Conservation (phyloP, 2,329 filamentous ascomycete species). For the Epicoccum nigrum region DNA sequence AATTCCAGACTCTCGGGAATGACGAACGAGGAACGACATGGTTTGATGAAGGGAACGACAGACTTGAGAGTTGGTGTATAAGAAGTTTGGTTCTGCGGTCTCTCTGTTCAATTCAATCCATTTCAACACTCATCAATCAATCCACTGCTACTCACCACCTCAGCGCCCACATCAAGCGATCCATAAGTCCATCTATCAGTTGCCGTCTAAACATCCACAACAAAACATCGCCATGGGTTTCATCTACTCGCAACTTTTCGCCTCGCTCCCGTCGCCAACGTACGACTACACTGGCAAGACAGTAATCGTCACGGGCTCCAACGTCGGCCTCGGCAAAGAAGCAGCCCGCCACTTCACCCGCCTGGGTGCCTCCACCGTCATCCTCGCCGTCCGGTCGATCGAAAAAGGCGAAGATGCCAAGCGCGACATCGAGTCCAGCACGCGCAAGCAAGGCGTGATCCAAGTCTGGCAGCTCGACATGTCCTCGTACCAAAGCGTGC, state of each 20-base stretch:
- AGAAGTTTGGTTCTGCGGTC: no score
- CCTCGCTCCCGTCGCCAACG: slow-evolving; percentile 31
- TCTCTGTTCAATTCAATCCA: background rate
- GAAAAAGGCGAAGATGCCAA: slow-evolving; percentile 40
- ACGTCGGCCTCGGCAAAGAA: slow-evolving; percentile 42
- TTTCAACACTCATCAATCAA: background rate
- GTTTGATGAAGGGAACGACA: background rate
- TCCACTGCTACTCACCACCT: no score
- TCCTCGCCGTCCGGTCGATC: slow-evolving; percentile 40
- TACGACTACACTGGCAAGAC: slow-evolving; percentile 39
- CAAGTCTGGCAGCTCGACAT: slow-evolving; percentile 39
- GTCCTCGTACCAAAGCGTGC: slow-evolving; percentile 23
- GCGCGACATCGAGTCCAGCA: slow-evolving; percentile 26
- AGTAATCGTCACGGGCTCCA: slow-evolving; percentile 50
- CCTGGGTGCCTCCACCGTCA: slow-evolving; percentile 29
- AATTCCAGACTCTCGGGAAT: background rate
- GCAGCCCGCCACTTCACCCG: slow-evolving; percentile 37
- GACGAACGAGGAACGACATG: no score
- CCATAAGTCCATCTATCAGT: no score
- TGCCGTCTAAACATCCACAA: background rate
- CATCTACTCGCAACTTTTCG: slow-evolving; percentile 33
- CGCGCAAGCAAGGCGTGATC: slow-evolving; percentile 14
- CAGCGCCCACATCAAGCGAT: no score
- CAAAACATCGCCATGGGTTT: slow-evolving; percentile 1
- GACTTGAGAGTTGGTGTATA: no score